Evolutionary conservation across 2,329 filamentous ascomycete species (phyloP), one percentile per base, ranked within the genome.

Genomic region (Colletotrichum destructivum): DNA sequence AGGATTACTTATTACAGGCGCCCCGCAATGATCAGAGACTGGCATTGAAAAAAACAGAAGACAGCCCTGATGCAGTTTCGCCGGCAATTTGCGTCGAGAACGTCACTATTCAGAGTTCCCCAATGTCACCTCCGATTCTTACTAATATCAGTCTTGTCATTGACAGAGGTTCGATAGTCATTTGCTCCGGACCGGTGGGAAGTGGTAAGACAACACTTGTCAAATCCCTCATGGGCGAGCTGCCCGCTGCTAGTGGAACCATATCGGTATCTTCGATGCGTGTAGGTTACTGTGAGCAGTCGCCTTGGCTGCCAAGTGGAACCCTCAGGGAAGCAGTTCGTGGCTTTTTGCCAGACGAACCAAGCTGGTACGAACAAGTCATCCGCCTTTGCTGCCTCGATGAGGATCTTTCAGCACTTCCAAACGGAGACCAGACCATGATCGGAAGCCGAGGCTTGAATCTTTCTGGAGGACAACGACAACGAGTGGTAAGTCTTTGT

Each of bases 311-410:
- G 42, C 61, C 66, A 4, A 66, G 74, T 55, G 62, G 64, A 26
- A 69, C 69, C 42, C 59, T 79, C 26, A 72, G 73, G 40, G 65
- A 76, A 6, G 74, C 72, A 13, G 73, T 79, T 11, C 63, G 67
- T 11, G 75, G 72, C 59, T 72, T 61, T n/a, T 16, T 42, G 18
- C 42, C 69, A 52, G 0, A 73, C 71, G 5, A 79, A 82, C 6
- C 73, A 74, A 0, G 26, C 46, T 80, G 82, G 76, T 83, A 84
- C 0, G 35, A 82, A 2, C 70, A 78, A 15, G 79, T 80, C 18
- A 12, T 75, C 5, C 73, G 63, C 16, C 72, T 73, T 2, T 76
- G 75, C 35, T 75, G 73, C 16, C 56, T 76, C 11, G 57, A 67
- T 2, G 59, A 72, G 26, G 75, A 76, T 52, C 38, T 76, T 35